These are phyloP conservation scores for Paratinospora sagittata DNA, from an alignment of 164 flowering plant species.

Conservation along the genomic window DNA sequence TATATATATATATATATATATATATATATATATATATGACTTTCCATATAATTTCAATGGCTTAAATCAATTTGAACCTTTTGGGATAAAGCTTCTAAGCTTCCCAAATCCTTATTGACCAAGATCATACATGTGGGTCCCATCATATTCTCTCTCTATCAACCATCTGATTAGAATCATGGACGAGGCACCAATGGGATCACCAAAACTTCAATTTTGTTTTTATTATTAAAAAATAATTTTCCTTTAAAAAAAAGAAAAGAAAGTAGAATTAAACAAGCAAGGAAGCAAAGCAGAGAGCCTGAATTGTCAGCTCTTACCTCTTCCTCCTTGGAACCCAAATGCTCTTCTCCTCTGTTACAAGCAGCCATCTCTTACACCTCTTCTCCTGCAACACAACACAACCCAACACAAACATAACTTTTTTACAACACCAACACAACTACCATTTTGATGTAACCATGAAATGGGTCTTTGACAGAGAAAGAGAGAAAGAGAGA, in stretches of 20 bases:
- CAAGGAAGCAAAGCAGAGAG: background rate
- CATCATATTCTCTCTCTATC: background rate
- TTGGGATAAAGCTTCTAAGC: too few relatives aligned
- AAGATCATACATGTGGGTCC: background rate
- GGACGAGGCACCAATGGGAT: background rate
- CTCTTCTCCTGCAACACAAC: background rate
- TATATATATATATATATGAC: too few relatives aligned
- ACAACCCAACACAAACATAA: background rate
- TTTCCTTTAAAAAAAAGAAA: background rate
- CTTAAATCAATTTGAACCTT: background rate
- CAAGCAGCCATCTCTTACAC: constrained; percentile 27
- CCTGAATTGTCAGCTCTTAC: constrained; percentile 17
- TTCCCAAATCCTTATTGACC: too few relatives aligned
- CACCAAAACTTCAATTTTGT: background rate
- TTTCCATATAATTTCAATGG: background rate
- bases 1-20: too few relatives aligned
- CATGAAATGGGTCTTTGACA: background rate
- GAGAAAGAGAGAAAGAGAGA: background rate
- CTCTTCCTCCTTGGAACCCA: constrained; percentile 27
- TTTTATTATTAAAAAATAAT: background rate
- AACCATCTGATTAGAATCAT: background rate
- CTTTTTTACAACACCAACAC: too few relatives aligned
- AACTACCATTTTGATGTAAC: too few relatives aligned
- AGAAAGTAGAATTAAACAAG: too few relatives aligned
- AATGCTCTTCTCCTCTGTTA: constrained; percentile 28